phyloP scores from a whole-genome alignment of 1,284 basidiomycete genomes.

The Volvariella surrecta region DNA sequence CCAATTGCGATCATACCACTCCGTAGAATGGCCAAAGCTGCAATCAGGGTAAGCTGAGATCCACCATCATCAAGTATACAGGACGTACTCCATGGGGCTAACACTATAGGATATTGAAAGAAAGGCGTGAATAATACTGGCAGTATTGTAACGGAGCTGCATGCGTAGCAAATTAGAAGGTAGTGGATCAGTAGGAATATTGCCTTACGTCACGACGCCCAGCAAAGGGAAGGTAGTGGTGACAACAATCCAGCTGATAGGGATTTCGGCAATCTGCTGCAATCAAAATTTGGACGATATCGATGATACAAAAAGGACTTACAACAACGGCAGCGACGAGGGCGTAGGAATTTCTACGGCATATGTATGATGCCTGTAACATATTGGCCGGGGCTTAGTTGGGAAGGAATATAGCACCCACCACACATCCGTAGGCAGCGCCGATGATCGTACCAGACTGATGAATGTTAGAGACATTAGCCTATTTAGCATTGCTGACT shows the following conservation, averaged over 20 bases:
- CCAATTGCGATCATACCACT: slow-evolving; percentile 35
- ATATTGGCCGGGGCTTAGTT: slow-evolving; percentile 3
- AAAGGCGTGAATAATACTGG: slow-evolving; percentile 35
- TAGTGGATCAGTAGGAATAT: background rate
- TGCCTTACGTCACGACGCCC: slow-evolving; percentile 36
- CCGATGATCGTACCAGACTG: slow-evolving; percentile 38
- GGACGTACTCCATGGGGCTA: slow-evolving; percentile 21
- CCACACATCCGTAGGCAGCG: slow-evolving; percentile 36
- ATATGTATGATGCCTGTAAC: slow-evolving; percentile 32
- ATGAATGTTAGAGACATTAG: background rate
- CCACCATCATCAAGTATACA: background rate
- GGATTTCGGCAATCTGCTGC: slow-evolving; percentile 32
- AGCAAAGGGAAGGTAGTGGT: slow-evolving; percentile 31
- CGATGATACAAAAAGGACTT: slow-evolving; percentile 10
- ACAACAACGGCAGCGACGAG: slow-evolving; percentile 35
- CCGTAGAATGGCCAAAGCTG: slow-evolving; percentile 33
- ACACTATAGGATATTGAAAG: slow-evolving; percentile 15
- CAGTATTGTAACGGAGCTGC: slow-evolving; percentile 36
- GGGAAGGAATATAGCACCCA: slow-evolving; percentile 16
- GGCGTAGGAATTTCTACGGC: slow-evolving; percentile 34
- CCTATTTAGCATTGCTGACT: background rate
- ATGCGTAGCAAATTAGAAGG: background rate
- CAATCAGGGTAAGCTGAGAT: slow-evolving; percentile 1
- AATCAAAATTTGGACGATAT: background rate
- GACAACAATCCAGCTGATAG: slow-evolving; percentile 38